These are phyloP conservation scores for Puccinellia tenuiflora DNA, from an alignment of 176 grass and related monocot species.

Conservation along the genomic window DNA sequence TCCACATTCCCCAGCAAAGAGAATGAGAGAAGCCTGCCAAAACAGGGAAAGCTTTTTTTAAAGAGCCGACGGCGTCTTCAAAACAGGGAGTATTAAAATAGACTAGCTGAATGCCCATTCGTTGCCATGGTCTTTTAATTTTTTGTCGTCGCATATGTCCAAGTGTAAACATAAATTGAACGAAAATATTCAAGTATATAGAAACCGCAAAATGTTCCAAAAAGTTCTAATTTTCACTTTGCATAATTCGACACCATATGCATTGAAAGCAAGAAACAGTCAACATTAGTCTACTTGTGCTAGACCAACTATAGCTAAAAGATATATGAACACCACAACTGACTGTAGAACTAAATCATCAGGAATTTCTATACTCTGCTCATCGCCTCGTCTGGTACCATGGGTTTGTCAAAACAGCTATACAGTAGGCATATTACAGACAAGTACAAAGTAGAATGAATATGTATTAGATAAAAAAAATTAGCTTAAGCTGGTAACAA, in stretches of 20 bases:
- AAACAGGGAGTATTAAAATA: too few species aligned
- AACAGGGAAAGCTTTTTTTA: neutral
- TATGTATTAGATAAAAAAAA: neutral
- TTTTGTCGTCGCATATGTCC: too few species aligned
- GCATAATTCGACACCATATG: too few species aligned
- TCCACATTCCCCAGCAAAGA: neutral
- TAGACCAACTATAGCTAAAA: neutral
- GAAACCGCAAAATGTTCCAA: too few species aligned
- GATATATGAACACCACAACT: neutral
- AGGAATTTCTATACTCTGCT: neutral
- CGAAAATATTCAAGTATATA: too few species aligned
- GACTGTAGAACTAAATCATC: neutral
- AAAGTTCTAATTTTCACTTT: too few species aligned
- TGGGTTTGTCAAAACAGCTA: neutral
- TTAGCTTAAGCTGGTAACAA: conserved; percentile 1
- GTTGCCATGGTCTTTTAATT: too few species aligned
- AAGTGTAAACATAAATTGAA: too few species aligned
- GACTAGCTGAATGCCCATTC: too few species aligned
- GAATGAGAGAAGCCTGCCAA: neutral
- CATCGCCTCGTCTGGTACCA: neutral
- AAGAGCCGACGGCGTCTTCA: too few species aligned
- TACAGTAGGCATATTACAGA: neutral
- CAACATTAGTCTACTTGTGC: neutral
- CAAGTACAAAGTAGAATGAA: conserved; percentile 1
- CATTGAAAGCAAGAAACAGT: too few species aligned